Base-by-base conservation (phyloP, 306 rosid genomes). In the Vachellia collinsii region DNA sequence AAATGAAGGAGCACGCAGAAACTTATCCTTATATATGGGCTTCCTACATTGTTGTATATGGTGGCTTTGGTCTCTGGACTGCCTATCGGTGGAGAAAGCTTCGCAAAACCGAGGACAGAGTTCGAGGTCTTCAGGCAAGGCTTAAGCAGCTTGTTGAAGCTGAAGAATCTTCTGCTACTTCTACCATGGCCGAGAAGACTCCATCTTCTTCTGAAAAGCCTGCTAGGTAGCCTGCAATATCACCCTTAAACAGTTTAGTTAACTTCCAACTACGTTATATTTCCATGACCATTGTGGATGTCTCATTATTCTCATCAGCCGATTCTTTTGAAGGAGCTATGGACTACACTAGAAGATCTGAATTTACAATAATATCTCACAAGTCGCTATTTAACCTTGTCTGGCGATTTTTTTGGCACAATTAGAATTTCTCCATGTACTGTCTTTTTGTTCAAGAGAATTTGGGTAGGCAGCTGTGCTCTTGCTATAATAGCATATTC, bases 1-100 rank as follows among this genome's bases (percentile, higher is more conserved):
- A 84, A 83, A 76, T 84, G 70, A 94, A 81, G 85, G 97, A 92
- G 80, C 83, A 92, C 64, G 96, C 92, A 17, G 90, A 89, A 85
- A 79, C 90, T 47, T 94, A 92, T 80, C 97, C 94, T 29, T 94
- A 94, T 44, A 97, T 94, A 23, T 94, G 97, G 98, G 94, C 78
- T 75, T 94, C 97, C 36, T 94, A 92, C 78, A 83, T 86, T 83
- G 84, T 90, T 72, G 97, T 92, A 61, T 92, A 94, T 64, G 96
- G 98, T 80, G 97, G 94, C 76, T 82, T 90, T 51, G 88, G 62
- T 23, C 87, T 94, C 47, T 92, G 96, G 91, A 22, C 84, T 77
- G 67, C 91, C 64, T 94, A 92, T 84, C 85, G 97, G 81, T 89
- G 90, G 90, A 89, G 98, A 82, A 92, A 82, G 89, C 97, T 94